A percentile compares a stretch with the other conserved stretches of the same genome.
Conservation (phyloP, 352 stramenopile species). For the Phytophthora multivora region DNA sequence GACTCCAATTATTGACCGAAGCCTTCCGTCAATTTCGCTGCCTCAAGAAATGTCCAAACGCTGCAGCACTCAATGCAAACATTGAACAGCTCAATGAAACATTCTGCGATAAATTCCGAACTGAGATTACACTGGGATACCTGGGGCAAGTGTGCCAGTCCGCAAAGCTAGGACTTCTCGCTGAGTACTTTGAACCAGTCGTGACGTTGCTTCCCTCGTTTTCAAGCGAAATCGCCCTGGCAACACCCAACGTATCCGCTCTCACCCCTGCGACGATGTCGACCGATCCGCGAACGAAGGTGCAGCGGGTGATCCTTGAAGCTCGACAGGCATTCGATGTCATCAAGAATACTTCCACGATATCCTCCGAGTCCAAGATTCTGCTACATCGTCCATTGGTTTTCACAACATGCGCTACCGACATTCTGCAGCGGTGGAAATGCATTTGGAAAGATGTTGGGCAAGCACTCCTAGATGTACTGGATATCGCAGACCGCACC, state of each 20-base stretch:
- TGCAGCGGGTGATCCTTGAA: slow-evolving; percentile 50
- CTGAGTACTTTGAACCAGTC: slow-evolving; percentile 67
- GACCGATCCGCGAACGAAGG: slow-evolving; percentile 38
- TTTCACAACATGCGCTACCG: slow-evolving; percentile 47
- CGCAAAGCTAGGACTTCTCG: slow-evolving; percentile 46
- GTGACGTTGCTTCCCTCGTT: slow-evolving; percentile 47
- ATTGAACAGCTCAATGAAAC: slow-evolving; percentile 60
- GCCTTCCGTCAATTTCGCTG: slow-evolving; percentile 70
- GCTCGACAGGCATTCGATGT: slow-evolving; percentile 57
- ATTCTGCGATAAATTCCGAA: slow-evolving; percentile 72
- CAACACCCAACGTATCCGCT: not conserved
- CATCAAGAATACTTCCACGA: slow-evolving; percentile 66
- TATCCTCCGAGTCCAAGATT: slow-evolving; percentile 77
- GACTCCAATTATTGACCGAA: slow-evolving; percentile 66
- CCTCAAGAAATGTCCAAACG: slow-evolving; percentile 70
- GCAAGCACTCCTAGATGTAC: slow-evolving; percentile 50
- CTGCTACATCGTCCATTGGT: slow-evolving; percentile 52
- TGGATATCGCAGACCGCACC: slow-evolving; percentile 32
- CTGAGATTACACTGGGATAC: slow-evolving; percentile 66
- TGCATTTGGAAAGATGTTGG: slow-evolving; percentile 60
- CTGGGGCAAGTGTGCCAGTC: slow-evolving; percentile 45
- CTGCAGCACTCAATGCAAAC: slow-evolving; percentile 67
- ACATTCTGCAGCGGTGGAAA: slow-evolving; percentile 57
- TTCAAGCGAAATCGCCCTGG: slow-evolving; percentile 27
- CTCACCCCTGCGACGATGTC: slow-evolving; percentile 1